These are phyloP conservation scores for Gamsiella multidivaricata DNA, from an alignment of 192 early-diverging fungal genomes.

Conservation along the genomic window DNA sequence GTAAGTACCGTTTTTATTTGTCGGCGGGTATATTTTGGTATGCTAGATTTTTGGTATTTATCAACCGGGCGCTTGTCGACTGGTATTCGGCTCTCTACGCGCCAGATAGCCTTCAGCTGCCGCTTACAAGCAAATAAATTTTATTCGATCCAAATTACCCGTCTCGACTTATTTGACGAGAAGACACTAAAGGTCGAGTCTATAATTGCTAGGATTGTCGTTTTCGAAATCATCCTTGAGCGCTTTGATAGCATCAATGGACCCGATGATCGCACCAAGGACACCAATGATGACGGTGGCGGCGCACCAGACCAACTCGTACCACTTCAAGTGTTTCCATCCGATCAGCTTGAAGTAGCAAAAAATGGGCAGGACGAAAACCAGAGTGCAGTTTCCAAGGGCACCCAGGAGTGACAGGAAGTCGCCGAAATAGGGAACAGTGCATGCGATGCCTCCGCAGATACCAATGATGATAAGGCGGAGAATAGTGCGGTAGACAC, in stretches of 20 bases:
- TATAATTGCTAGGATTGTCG: no score
- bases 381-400: constrained; percentile 76
- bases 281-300: constrained; percentile 71
- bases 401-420: constrained; percentile 88
- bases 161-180: not conserved
- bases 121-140: no score
- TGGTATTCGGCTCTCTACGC: no score
- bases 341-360: constrained; percentile 83
- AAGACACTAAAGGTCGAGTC: no score
- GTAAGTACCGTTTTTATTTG: no score
- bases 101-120: no score
- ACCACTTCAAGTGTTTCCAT: constrained; percentile 59
- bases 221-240: constrained; percentile 57
- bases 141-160: not conserved
- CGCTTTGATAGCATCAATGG: constrained; percentile 69
- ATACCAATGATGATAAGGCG: constrained; percentile 66
- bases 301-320: constrained; percentile 62
- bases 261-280: constrained; percentile 72
- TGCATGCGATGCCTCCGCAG: constrained; percentile 69
- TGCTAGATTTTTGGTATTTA: no score
- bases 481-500: constrained; percentile 63
- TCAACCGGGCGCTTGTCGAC: no score
- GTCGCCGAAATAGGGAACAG: constrained; percentile 83
- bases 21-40: no score
- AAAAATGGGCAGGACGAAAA: constrained; percentile 85